Evolutionary conservation across 495 filamentous ascomycete genomes (phyloP).

Genomic region (Amphirosellinia nigrospora): DNA sequence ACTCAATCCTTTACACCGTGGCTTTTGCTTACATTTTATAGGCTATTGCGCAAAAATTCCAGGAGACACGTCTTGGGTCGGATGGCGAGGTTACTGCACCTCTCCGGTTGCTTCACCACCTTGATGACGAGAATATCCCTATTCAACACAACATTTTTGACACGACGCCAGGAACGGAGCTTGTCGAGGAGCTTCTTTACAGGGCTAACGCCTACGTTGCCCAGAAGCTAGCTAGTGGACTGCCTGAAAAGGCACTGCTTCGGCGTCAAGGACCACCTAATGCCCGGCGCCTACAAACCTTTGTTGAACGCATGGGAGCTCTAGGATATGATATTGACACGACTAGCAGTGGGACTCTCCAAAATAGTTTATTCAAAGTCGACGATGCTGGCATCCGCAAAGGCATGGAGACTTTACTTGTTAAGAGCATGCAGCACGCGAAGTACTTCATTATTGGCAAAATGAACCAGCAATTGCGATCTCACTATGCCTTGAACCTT

Average conservation of each 20-base stretch:
- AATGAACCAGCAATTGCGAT: conserved; percentile 71
- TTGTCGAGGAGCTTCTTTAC: conserved; percentile 92
- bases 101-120: conserved; percentile 85
- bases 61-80: conserved; percentile 81
- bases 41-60: conserved; percentile 84
- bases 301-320: conserved; percentile 90
- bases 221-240: conserved; percentile 74
- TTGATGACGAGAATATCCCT: conserved; percentile 98
- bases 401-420: conserved; percentile 94
- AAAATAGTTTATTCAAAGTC: conserved; percentile 91
- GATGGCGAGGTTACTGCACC: conserved; percentile 78
- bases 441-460: conserved; percentile 90
- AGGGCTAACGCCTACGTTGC: conserved; percentile 90
- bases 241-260: conserved; percentile 92
- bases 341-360: conserved; percentile 85
- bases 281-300: conserved; percentile 82
- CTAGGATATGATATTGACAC: conserved; percentile 89
- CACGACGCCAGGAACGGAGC: conserved; percentile 84
- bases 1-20: conserved; percentile 24
- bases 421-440: conserved; percentile 94
- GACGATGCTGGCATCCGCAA: conserved; percentile 87
- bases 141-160: conserved; percentile 96
- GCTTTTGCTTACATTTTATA: conserved; percentile 47
- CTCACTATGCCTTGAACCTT: conserved; percentile 90
- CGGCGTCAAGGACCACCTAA: conserved; percentile 87